These are phyloP conservation scores for Beauveria asiatica DNA, from an alignment of 2,329 filamentous ascomycete species.

Conservation along the genomic window DNA sequence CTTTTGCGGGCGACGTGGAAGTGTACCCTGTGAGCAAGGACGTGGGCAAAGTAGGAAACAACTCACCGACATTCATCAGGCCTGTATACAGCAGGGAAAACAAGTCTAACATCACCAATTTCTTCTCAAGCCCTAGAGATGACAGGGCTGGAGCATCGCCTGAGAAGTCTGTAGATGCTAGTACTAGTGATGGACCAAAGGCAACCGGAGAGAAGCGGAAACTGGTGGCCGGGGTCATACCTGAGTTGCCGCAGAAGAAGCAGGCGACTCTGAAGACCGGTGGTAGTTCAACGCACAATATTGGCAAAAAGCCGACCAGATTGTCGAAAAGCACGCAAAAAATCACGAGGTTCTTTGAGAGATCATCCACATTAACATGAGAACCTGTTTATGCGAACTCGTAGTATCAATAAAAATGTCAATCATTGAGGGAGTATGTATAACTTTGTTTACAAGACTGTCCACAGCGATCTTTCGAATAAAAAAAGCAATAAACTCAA, in stretches of 20 bases:
- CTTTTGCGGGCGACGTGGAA: constrained; percentile 70
- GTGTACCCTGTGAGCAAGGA: constrained; percentile 81
- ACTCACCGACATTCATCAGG: constrained; percentile 74
- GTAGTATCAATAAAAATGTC: no score
- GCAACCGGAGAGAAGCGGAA: neutral
- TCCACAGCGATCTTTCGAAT: no score
- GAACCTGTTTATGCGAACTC: no score
- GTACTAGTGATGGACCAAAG: neutral
- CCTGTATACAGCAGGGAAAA: constrained; percentile 80
- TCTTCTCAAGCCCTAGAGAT: constrained; percentile 46
- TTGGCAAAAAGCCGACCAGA: neutral
- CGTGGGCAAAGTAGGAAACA: constrained; percentile 90
- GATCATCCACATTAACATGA: neutral
- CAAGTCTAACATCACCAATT: constrained; percentile 89
- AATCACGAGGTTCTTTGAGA: neutral
- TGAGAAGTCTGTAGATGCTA: neutral
- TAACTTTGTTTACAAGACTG: no score
- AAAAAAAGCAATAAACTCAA: no score
- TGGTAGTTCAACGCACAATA: constrained; percentile 1
- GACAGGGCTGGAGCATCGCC: neutral
- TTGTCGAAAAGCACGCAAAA: constrained; percentile 1
- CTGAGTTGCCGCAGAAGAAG: neutral
- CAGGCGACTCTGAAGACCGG: neutral
- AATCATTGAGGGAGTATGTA: no score
- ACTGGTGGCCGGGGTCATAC: neutral